Base-by-base conservation (phyloP, 2,329 filamentous ascomycete genomes). In the Chrysoporthe deuterocubensis region DNA sequence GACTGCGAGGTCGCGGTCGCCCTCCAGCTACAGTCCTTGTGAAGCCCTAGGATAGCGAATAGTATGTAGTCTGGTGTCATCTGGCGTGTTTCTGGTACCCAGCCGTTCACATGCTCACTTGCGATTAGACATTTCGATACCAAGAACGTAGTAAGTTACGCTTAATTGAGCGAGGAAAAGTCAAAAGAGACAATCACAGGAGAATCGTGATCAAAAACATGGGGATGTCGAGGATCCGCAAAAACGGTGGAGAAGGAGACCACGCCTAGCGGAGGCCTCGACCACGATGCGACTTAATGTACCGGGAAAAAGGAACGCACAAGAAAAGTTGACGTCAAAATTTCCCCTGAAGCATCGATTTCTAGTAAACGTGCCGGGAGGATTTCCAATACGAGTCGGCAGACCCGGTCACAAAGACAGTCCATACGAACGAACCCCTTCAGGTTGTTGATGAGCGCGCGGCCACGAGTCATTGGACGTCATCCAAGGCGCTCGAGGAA, bases 281-380 rank as follows among this genome's bases (percentile, higher is more conserved):
- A 11, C 4, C 3, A 32, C 50, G 11, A 32, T 4, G 32, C 16
- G 26, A 34, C 32, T 8, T 14, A 34, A 13, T 13, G 32, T 54
- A 14, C 26, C 50, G 13, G 7, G 48, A 40, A 42, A 48, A 57
- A 61, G 37, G 60, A 63, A 43, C 18, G 32, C 16, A 57, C 50
- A 66, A 58, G 50, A 59, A 40, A 54, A 48, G 18, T 66, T 66
- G 65, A 63, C 65, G 58, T 57, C 65, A 66, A 57, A n/a, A 5
- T 37, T 32, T 46, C 34, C 26, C 57, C 46, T 34, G 40, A 42
- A 32, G 42, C 32, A 32, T 57, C 34, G 7, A 5, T 57, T n/a
- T 46, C 48, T 56, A 58, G 52, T 16, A 48, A 50, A 48, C 48
- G 50, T 46, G 26, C 48, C 44, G 52, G 37, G 64, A 56, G 60